phyloP scores from a whole-genome alignment of 768 basidiomycete species.

The Cantharellus anzutake region DNA sequence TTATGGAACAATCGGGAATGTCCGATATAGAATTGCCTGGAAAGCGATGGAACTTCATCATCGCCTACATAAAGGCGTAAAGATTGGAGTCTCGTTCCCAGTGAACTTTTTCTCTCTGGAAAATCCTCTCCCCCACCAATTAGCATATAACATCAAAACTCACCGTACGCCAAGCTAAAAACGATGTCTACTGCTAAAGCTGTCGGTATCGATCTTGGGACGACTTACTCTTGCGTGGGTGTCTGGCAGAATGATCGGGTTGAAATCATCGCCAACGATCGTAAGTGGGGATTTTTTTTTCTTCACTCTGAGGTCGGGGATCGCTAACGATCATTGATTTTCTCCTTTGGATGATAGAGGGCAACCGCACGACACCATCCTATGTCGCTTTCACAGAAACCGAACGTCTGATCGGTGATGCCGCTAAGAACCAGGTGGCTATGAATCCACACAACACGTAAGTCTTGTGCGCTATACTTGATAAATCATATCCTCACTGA shows the following conservation, averaged over 20 bases:
- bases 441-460: constrained; percentile 26
- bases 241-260: constrained; percentile 2
- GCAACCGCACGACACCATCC: constrained; percentile 44
- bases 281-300: not conserved
- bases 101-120: too few species aligned
- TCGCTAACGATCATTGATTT: not conserved
- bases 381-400: constrained; percentile 42
- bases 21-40: too few species aligned
- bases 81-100: too few species aligned
- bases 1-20: too few species aligned
- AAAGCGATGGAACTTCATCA: too few species aligned
- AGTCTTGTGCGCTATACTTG: not conserved
- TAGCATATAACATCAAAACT: too few species aligned
- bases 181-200: constrained; percentile 1
- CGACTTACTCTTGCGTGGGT: constrained; percentile 2
- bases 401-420: constrained; percentile 36
- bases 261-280: constrained; percentile 4
- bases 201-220: constrained; percentile 20
- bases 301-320: not conserved
- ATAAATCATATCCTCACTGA: not conserved
- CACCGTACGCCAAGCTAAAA: too few species aligned
- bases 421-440: constrained; percentile 31
- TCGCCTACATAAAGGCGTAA: too few species aligned
- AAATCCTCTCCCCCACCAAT: too few species aligned
- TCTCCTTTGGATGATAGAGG: constrained; percentile 15